Base-by-base conservation (phyloP, 129 eudicot species). In the Scalesia atractyloides region DNA sequence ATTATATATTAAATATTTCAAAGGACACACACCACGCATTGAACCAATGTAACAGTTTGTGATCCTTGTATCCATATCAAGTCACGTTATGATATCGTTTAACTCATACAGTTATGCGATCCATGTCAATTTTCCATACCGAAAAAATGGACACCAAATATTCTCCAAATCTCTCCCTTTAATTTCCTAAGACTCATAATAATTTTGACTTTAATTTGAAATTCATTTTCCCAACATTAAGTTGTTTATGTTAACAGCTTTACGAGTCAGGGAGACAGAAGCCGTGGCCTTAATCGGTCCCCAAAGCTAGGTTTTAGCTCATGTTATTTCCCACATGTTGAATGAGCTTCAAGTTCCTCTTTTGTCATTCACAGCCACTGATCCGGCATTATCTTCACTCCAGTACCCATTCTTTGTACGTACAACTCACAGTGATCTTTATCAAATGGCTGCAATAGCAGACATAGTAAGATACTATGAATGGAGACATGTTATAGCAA, bases 401-500 rank as follows among this genome's bases (percentile, higher is more conserved):
- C 88, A 91, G 46, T 88, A 82, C 68, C 96, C 93, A 1, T 91
- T 76, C 57, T 91, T 91, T 20, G 84, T 91, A 1, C 81, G 93
- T 65, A 84, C 97, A 16, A 81, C 90, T 19, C 89, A 78, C 17
- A 88, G 77, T 70, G 97, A 88, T 84, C 74, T 86, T 16, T 86
- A 73, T 68, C 93, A 91, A 72, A 91, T 91, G 97, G 86, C 91
- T 53, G 93, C 97, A 0, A 84, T 91, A 43, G 85, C 96, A 26
- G 92, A 91, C 16, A 83, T 91, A 12, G 37, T 91, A n/a, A 44
- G 58, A 1, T 77, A 81, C 79, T 86, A 80, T 50, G 93, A 82
- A 14, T 91, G 96, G 96, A 85, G 81, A 74, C 86, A 88, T 61
- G 93, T 91, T 18, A 83, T 79, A 51, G 89, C 91, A 33, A 66